Evolutionary conservation across 83 land plant species (phyloP), one percentile per base, ranked within the genome.

Genomic region (Diphasiastrum complanatum): DNA sequence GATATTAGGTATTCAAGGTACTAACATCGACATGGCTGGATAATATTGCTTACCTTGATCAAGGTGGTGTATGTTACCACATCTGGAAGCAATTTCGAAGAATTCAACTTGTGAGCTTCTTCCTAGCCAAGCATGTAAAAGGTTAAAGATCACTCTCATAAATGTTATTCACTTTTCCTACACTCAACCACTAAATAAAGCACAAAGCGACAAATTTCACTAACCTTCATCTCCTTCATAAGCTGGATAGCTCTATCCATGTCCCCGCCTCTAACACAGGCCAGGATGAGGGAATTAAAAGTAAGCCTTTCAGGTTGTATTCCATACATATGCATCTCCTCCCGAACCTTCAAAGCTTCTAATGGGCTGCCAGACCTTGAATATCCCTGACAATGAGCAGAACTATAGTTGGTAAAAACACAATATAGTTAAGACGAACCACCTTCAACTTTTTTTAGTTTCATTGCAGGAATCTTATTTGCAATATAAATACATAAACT

Each of bases 181-280:
- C n/a, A n/a, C n/a, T n/a, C n/a, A n/a, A n/a, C n/a, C n/a, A n/a
- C n/a, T 16, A 8, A 40, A 40, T 8, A 40, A 16, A 40, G 43
- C 8, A 40, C 43, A 16, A 8, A 40, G 16, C 18, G n/a, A 48
- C n/a, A 18, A 48, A 48, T n/a, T n/a, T n/a, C n/a, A n/a, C n/a
- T n/a, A 46, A 86, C 91, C 91, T 86, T 86, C 91, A 86, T 83
- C 66, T 78, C 73, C 36, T 63, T 66, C 8, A 80, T 56, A 26
- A 78, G 75, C 40, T 56, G 64, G 34, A 80, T 40, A 50, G 85
- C 87, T 40, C 45, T 47, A 37, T 69, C 68, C 62, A 78, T 65
- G 12, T 74, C 72, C 40, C 80, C 73, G 6, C 69, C 68, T 69
- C 77, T 84, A 27, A 83, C 76, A 68, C 85, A 83, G 33, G 87